Base-by-base conservation (phyloP, 2,329 filamentous ascomycete species). In the Arthrinium puccinioides region DNA sequence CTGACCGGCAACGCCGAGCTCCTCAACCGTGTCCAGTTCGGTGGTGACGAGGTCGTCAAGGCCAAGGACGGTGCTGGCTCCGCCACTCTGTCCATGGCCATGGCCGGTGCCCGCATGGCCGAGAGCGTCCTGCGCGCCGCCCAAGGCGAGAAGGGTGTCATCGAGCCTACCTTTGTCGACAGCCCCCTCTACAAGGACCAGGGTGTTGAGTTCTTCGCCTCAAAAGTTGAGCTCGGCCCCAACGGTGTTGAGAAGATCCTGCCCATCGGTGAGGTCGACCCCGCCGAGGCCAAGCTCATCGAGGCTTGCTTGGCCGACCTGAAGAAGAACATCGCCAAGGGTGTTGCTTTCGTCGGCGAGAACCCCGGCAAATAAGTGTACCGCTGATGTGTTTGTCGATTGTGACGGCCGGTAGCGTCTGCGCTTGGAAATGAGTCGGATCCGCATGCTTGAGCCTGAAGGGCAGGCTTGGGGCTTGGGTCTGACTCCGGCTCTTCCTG, bases 1-100 rank as follows among this genome's bases (percentile, higher is more conserved):
- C 86, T 97, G 56, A 72, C 78, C 55, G 83, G 87, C 65, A 74
- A 88, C 66, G 72, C 79, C 59, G 75, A 76, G 45, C 87, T 97
- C 57, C 73, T 97, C 69, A 81, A 89, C 67, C 89, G 92, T 64
- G 92, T 97, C 59, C 90, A 97, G 74, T 97, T 97, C 65, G 90
- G 92, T 67, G 90, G 90, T 76, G 90, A 97, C 65, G 90, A 97
- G 82, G 90, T 97, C 53, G 90, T 97, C 72, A 79, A 96, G 81
- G 92, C 90, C 69, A 97, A 97, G 85, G 89, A 90, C 62, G 92
- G 90, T 67, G 88, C 89, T 58, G 90, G 90, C 56, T 96, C 88
- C 53, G 90, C 90, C 62, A 97, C 90, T 48, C 85, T 97, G 55
- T 96, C 88, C 72, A 98, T 98, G 90, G 90, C 90, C 59, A 90